A percentile compares a stretch with the other conserved stretches of the same genome.
phyloP scores from a whole-genome alignment of 345 rosid species.

The Citrus australasica region DNA sequence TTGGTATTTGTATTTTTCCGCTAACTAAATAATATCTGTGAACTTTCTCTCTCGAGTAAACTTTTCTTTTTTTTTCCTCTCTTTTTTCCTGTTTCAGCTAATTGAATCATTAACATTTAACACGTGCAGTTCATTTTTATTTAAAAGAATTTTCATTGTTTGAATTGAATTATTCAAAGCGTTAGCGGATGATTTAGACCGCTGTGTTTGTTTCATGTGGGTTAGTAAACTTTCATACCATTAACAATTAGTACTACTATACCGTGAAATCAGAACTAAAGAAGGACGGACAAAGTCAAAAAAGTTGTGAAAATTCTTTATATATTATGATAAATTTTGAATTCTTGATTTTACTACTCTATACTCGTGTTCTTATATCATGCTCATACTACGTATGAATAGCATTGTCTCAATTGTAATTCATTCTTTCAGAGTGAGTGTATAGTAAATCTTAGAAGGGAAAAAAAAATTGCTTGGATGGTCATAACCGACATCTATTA shows the following conservation, averaged over 20 bases:
- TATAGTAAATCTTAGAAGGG: no score
- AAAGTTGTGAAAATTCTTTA: background rate
- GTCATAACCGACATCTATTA: no score
- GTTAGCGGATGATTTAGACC: background rate
- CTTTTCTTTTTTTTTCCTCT: no score
- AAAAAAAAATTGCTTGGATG: no score
- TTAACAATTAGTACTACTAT: background rate
- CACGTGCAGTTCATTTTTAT: background rate
- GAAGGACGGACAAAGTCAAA: background rate
- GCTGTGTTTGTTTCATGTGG: background rate
- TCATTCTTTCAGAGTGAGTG: no score
- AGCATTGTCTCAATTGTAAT: no score
- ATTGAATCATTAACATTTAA: background rate
- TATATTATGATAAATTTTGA: no score
- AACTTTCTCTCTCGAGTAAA: background rate
- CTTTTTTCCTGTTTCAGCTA: no score
- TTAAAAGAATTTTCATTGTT: background rate
- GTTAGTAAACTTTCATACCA: background rate
- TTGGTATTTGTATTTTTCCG: background rate
- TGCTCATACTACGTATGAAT: no score
- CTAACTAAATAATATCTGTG: background rate
- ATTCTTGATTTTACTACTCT: no score
- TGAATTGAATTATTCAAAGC: constrained; percentile 1
- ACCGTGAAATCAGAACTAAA: background rate
- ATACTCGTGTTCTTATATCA: no score